phyloP scores from a whole-genome alignment of 2,329 filamentous ascomycete genomes.

The Trichoderma sp. region DNA sequence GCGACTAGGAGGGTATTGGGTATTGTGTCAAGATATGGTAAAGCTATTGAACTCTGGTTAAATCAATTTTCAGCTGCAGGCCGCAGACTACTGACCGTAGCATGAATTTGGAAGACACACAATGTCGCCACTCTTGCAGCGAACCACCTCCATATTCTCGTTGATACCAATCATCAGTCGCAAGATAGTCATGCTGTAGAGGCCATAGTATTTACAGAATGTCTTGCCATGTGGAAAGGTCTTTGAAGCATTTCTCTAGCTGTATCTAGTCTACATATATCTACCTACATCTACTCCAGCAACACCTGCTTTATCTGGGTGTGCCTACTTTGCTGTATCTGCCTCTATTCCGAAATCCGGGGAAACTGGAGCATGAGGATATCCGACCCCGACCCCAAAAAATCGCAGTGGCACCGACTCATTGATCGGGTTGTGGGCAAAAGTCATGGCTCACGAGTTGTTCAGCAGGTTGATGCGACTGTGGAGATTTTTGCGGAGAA shows the following conservation, averaged over 20 bases:
- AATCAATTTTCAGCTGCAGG: background rate
- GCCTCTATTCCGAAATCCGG: conserved; percentile 1
- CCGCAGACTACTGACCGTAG: background rate
- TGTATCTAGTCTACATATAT: no score
- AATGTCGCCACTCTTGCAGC: background rate
- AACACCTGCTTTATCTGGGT: no score
- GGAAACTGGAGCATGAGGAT: conserved; percentile 6
- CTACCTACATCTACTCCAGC: no score
- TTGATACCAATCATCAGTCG: background rate
- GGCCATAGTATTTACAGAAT: background rate
- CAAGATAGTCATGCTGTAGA: no score
- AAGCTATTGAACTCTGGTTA: background rate
- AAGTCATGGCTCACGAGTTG: background rate
- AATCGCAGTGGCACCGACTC: background rate
- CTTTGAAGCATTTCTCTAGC: background rate
- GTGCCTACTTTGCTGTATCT: no score
- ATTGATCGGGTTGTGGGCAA: background rate
- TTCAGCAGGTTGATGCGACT: no score
- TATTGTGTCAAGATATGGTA: background rate
- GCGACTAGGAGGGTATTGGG: background rate
- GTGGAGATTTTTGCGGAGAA: no score
- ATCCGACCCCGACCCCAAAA: background rate
- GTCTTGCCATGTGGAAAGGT: background rate
- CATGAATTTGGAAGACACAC: background rate
- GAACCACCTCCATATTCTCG: background rate